Base-by-base conservation (phyloP, 1,284 basidiomycete genomes). In the Moesziomyces sp. region DNA sequence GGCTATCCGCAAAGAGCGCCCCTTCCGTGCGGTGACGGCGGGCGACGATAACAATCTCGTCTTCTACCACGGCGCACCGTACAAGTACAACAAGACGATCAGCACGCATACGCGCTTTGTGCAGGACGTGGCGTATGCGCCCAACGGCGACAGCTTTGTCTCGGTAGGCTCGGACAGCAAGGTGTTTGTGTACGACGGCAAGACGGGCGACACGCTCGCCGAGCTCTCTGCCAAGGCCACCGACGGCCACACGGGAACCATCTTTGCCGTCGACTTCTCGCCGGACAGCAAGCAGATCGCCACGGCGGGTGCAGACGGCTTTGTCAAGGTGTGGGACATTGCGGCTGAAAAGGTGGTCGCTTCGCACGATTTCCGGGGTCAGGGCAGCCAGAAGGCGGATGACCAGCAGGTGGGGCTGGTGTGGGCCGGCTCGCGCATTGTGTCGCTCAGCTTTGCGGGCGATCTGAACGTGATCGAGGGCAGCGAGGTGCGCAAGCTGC, bases 151-250 rank as follows among this genome's bases (percentile, higher is more conserved):
- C n/a, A 64, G 67, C 52, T 97, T 98, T 82, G 92, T 90, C 16
- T 94, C 93, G 48, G 94, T 93, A 16, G 96, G 94, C 28, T 93
- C 93, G 5, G 97, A 99, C 85, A 89, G 88, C 50, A 96, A 94
- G 86, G 86, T 88, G 16, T 92, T 97, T 86, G 78, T 99, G 21
- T 98, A 97, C 84, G 93, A 97, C 73, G 97, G 96, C 30, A 91
- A 92, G 85, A 91, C 89, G 3, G 95, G 94, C 2, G 93, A 97
- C 40, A 90, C 63, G 0, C 14, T 64, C 19, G 50, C 59, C 46
- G 56, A 74, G n/a, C 56, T 76, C n/a, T 71, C 72, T 3, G 67
- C 59, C 5, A 71, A 70, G 19, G 71, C 55, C 3, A 54, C 61
- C 21, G 66, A 61, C 16, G 83, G 83, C n/a, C 86, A 86, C 59